Conservation (phyloP, 345 rosid genomes). For the Adansonia digitata region DNA sequence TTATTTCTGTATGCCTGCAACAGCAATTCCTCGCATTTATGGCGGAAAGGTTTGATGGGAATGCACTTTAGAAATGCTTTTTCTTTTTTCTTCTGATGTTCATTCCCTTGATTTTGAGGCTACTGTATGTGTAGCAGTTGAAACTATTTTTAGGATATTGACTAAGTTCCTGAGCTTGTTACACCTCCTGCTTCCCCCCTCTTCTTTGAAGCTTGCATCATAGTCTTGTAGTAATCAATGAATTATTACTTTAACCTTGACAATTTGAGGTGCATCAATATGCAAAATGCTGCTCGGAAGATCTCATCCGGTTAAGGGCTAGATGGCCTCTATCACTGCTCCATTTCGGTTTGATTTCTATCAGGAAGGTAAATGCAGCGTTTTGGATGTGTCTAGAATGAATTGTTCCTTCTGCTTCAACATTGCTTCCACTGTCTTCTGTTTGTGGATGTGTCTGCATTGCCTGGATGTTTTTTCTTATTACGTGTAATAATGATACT, state of each 20-base stretch:
- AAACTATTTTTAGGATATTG: constrained; percentile 28
- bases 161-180: constrained; percentile 22
- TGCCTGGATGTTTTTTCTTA: constrained; percentile 12
- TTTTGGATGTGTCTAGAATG: constrained; percentile 81
- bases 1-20: constrained; percentile 61
- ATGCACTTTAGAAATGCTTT: constrained; percentile 37
- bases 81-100: constrained; percentile 23
- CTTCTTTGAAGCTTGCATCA: constrained; percentile 27
- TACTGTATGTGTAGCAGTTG: constrained; percentile 28
- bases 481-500: constrained; percentile 17
- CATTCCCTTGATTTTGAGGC: constrained; percentile 33
- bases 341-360: constrained; percentile 74
- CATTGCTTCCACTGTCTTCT: constrained; percentile 36
- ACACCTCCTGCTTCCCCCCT: constrained; percentile 19
- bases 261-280: constrained; percentile 69
- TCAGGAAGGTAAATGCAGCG: constrained; percentile 90
- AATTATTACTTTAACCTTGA: constrained; percentile 48
- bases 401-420: constrained; percentile 61
- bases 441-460: constrained; percentile 28
- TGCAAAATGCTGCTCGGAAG: constrained; percentile 96
- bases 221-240: constrained; percentile 30
- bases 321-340: constrained; percentile 87
- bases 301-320: constrained; percentile 79
- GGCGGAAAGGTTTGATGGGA: constrained; percentile 68
- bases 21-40: constrained; percentile 57